phyloP scores from a whole-genome alignment of 1,284 basidiomycete species.

The Sparassis latifolia region DNA sequence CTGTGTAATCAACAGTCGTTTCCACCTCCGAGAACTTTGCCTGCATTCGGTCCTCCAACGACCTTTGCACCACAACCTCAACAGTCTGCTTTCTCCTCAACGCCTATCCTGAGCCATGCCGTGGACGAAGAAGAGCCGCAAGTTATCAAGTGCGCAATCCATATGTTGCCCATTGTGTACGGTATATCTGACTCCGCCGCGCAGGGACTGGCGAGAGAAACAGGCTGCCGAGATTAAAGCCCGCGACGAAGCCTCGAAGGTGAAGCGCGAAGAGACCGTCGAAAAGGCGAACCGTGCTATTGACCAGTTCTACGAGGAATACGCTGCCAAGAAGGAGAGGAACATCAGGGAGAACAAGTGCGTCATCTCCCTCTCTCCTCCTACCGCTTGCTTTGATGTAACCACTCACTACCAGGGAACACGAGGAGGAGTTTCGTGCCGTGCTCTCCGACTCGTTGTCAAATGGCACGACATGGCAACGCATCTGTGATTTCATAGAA shows the following conservation, averaged over 20 bases:
- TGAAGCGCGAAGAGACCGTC: slow-evolving; percentile 81
- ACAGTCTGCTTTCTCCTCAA: slow-evolving; percentile 58
- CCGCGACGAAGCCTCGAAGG: slow-evolving; percentile 73
- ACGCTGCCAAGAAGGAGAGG: slow-evolving; percentile 87
- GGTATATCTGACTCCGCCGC: not conserved
- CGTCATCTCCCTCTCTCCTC: slow-evolving; percentile 25
- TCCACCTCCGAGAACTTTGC: slow-evolving; percentile 17
- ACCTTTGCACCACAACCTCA: slow-evolving; percentile 72
- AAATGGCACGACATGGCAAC: slow-evolving; percentile 92
- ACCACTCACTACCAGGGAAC: slow-evolving; percentile 52
- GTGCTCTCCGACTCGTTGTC: slow-evolving; percentile 74
- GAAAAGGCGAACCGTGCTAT: slow-evolving; percentile 88
- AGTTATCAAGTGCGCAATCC: slow-evolving; percentile 65
- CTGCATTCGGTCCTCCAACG: slow-evolving; percentile 42
- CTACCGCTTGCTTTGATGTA: not conserved
- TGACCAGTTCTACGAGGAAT: slow-evolving; percentile 95
- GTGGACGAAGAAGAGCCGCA: slow-evolving; percentile 82
- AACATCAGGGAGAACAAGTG: slow-evolving; percentile 96
- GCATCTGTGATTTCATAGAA: slow-evolving; percentile 84
- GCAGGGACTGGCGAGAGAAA: slow-evolving; percentile 82
- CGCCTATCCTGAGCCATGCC: slow-evolving; percentile 65
- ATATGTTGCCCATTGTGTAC: not conserved
- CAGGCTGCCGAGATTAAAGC: slow-evolving; percentile 83
- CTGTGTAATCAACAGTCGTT: not conserved
- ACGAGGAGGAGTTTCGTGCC: slow-evolving; percentile 79